Conservation (phyloP, 2,329 filamentous ascomycete genomes). For the Trichophaea hybrida region DNA sequence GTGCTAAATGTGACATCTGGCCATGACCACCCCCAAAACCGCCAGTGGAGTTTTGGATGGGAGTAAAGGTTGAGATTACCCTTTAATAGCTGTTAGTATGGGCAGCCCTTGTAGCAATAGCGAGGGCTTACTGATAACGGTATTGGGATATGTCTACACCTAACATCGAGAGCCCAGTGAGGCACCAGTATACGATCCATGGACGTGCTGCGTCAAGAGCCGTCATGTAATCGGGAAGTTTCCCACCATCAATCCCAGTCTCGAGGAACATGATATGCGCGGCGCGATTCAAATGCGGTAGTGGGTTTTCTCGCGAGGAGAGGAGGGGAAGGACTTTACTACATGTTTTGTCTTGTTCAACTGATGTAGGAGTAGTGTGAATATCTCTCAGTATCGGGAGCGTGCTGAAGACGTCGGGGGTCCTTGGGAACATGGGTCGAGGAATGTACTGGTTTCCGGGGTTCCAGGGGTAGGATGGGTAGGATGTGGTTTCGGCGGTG, state of each 20-base stretch:
- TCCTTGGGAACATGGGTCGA: slow-evolving; percentile 20
- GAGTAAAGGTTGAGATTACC: slow-evolving; percentile 56
- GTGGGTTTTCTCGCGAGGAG: slow-evolving; percentile 44
- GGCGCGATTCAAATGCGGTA: slow-evolving; percentile 57
- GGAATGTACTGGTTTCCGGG: slow-evolving; percentile 15
- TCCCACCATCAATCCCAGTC: slow-evolving; percentile 36
- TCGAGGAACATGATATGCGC: slow-evolving; percentile 49
- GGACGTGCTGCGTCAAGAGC: slow-evolving; percentile 73
- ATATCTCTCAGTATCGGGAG: slow-evolving; percentile 50
- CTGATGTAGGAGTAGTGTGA: slow-evolving; percentile 53
- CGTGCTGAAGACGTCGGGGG: slow-evolving; percentile 45
- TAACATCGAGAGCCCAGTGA: slow-evolving; percentile 59
- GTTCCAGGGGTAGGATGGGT: slow-evolving; percentile 16
- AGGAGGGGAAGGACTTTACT: slow-evolving; percentile 56
- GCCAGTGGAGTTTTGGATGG: slow-evolving; percentile 68
- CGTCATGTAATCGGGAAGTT: slow-evolving; percentile 46
- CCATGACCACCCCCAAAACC: slow-evolving; percentile 92
- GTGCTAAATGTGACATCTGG: slow-evolving; percentile 75
- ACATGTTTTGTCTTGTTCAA: slow-evolving; percentile 53
- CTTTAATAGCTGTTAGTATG: slow-evolving; percentile 25
- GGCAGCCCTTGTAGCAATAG: slow-evolving; percentile 34
- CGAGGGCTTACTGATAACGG: slow-evolving; percentile 36
- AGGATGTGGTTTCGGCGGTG: not conserved
- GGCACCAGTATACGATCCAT: slow-evolving; percentile 89
- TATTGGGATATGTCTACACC: slow-evolving; percentile 57